phyloP scores from a whole-genome alignment of 1,284 basidiomycete species.

The Ganoderma lucidum region DNA sequence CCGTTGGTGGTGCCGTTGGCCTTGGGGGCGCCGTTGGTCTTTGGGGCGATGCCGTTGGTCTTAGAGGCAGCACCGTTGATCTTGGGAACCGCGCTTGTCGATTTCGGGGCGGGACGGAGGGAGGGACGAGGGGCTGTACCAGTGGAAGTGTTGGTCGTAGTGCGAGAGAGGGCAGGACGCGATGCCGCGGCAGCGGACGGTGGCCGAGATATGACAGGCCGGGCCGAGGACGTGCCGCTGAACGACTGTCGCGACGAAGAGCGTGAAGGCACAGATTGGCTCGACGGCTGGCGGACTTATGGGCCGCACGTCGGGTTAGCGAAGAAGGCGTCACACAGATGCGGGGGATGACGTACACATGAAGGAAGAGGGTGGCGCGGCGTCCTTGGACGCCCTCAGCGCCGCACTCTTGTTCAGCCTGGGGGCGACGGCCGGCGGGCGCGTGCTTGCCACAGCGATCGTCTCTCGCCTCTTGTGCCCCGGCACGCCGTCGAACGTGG shows the following conservation, averaged over 20 bases:
- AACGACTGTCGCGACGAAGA: slow-evolving; percentile 40
- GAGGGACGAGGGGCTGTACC: slow-evolving; percentile 23
- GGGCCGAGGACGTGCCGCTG: slow-evolving; percentile 32
- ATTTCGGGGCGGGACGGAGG: slow-evolving; percentile 14
- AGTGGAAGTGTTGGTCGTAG: slow-evolving; percentile 17
- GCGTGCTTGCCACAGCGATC: slow-evolving; percentile 71
- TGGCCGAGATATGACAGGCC: slow-evolving; percentile 35
- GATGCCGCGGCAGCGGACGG: slow-evolving; percentile 37
- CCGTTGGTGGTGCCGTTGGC: slow-evolving; percentile 26
- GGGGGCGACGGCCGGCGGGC: slow-evolving; percentile 69
- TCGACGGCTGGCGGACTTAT: slow-evolving; percentile 35
- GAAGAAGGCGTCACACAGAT: background rate
- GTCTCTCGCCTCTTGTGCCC: slow-evolving; percentile 83
- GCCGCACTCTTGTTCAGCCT: slow-evolving; percentile 75
- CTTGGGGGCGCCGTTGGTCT: slow-evolving; percentile 22
- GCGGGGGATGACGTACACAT: slow-evolving; percentile 57
- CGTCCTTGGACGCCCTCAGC: slow-evolving; percentile 65
- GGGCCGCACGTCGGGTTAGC: background rate
- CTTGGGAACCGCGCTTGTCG: slow-evolving; percentile 17
- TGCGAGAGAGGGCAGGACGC: slow-evolving; percentile 43
- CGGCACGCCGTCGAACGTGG: slow-evolving; percentile 77
- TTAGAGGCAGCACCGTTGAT: slow-evolving; percentile 24
- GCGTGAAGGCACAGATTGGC: slow-evolving; percentile 31
- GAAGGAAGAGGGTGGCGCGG: slow-evolving; percentile 67
- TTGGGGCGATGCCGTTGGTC: slow-evolving; percentile 20